Percentiles rank a stretch among this genome's conserved stretches.
phyloP scores from a whole-genome alignment of 169 alveolate genomes.

The Babesia caballi region DNA sequence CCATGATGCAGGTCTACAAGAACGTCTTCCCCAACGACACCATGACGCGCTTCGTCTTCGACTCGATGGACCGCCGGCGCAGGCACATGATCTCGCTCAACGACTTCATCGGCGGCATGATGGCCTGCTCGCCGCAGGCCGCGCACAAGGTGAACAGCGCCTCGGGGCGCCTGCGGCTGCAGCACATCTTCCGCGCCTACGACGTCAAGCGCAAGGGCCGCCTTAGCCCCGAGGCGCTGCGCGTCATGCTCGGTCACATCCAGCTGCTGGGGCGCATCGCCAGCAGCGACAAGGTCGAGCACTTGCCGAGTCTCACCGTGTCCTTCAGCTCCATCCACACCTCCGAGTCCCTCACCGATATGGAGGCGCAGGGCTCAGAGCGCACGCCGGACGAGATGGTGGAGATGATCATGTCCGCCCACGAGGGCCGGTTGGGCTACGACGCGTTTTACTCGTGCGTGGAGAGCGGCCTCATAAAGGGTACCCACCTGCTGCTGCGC shows the following conservation, averaged over 20 bases:
- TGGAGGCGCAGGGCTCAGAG: not conserved
- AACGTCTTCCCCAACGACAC: conserved; percentile 60
- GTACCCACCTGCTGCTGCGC: conserved; percentile 56
- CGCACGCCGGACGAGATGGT: not conserved
- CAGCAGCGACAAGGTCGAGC: conserved; percentile 14
- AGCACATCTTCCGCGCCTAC: conserved; percentile 74
- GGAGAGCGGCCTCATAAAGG: conserved; percentile 46
- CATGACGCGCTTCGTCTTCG: conserved; percentile 65
- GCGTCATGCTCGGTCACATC: conserved; percentile 60
- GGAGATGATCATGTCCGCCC: conserved; percentile 13
- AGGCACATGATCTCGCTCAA: conserved; percentile 49
- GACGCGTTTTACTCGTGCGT: conserved; percentile 62
- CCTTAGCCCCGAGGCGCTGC: conserved; percentile 32
- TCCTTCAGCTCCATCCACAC: not conserved
- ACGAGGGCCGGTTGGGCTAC: conserved; percentile 39
- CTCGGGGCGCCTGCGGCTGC: conserved; percentile 70
- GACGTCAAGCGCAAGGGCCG: conserved; percentile 71
- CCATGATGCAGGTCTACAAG: conserved; percentile 37
- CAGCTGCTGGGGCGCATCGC: conserved; percentile 51
- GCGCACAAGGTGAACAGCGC: conserved; percentile 42
- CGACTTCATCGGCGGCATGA: conserved; percentile 74
- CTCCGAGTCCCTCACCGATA: not conserved
- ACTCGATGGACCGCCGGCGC: conserved; percentile 69
- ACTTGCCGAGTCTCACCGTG: not conserved
- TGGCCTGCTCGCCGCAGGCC: conserved; percentile 76